Base-by-base conservation (phyloP, 2,329 filamentous ascomycete genomes). In the Cordyceps pruinosa region DNA sequence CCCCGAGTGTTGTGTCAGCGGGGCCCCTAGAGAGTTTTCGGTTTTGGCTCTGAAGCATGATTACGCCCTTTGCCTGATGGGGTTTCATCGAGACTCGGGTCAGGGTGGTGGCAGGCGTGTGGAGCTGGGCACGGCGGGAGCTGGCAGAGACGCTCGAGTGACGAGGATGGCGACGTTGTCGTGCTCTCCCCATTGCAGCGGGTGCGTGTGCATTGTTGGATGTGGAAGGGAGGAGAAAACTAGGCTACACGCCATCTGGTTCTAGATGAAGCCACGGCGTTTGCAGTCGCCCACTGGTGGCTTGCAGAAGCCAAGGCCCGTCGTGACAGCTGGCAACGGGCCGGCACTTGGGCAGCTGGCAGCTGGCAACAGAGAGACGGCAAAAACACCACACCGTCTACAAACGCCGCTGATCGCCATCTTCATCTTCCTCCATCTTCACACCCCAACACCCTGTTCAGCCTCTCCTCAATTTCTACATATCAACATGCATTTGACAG, bases 41-140 rank as follows among this genome's bases (percentile, higher is more conserved):
- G 51, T 19, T 45, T 46, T 54, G 41, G 51, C 51, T 46, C 44
- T 47, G 41, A 35, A 42, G 51, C 51, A 46, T 46, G 30, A 54
- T 37, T 21, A 46, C 52, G n/a, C 44, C 41, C 42, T 48, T 41
- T 55, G 42, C 52, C 42, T 55, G 32, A 32, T 46, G 21, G 51
- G 42, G 52, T 55, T 55, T 55, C 52, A 47, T 55, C 44, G 44
- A 55, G 42, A 41, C 23, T 47, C 10, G 44, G 34, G 21, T 35
- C 41, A 46, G 17, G 30, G 42, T 30, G 49, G 49, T 23, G 6
- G 34, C 21, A 35, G 25, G 9, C 15, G 30, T 23, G 19, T 49
- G 46, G 30, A 17, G 26, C 23, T 2, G 12, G n/a, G 23, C 12
- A 34, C 12, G 12, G 23, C n/a, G 28, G 13, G 19, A 9, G 41